Conservation (phyloP, 129 eudicot species). For the sunflower (Helianthus annuus) region HanXRQr2.0-SUNRISE NC_035445.2:107594205-107594704, state of each 20-base stretch:
- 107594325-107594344: neutral
- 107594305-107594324: too few relatives aligned
- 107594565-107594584: conserved; percentile 82
- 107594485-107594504: conserved; percentile 45
- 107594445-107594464: conserved; percentile 87
- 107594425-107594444: conserved; percentile 82
- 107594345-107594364: neutral
- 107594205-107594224: too few relatives aligned
- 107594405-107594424: conserved; percentile 58
- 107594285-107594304: too few relatives aligned
- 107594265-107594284: too few relatives aligned
- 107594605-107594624: conserved; percentile 89
- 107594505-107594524: neutral
- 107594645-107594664: conserved; percentile 97
- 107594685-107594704: neutral
- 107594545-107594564: conserved; percentile 25
- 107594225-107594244: too few relatives aligned
- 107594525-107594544: conserved; percentile 10
- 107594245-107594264: too few relatives aligned
- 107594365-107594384: neutral
- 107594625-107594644: conserved; percentile 91
- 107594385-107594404: conserved; percentile 59
- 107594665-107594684: neutral
- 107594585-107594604: conserved; percentile 85
- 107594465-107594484: conserved; percentile 83